Evolutionary conservation across 176 grass and related monocot genomes (phyloP), one percentile per base, ranked within the genome.

Genomic region (Zea luxurians): DNA sequence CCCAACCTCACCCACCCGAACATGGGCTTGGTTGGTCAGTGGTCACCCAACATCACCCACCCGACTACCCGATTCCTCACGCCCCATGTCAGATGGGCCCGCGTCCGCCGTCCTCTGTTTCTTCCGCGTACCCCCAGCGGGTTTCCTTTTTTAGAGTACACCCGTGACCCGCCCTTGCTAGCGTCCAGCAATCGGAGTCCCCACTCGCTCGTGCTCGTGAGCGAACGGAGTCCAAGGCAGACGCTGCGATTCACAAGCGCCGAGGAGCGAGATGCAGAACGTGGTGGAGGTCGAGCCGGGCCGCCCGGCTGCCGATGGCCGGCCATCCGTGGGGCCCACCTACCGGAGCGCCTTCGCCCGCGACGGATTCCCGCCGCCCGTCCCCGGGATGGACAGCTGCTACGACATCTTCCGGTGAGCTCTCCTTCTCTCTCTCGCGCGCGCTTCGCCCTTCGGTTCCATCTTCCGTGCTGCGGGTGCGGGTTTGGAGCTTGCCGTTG

Each of bases 331-430:
- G 59, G 96, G 96, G 8, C 87, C 96, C 60, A 63, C 88, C 36
- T 98, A 98, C 83, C 87, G 96, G 76, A 95, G 80, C 65, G 66
- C 78, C 65, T 89, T 89, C 80, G 96, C 92, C 36, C 75, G 85
- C 70, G 86, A 95, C 44, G 90, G 92, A 2, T 98, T 95, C 71
- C 96, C 90, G 37, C 27, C 78, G 0, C 96, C 89, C 34, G 81
- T 88, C 64, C 46, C 85, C 61, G 91, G 92, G 37, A 52, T 98
- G 35, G 71, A 92, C 13, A 85, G 85, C 82, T 98, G 96, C 83
- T 98, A 91, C 87, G 96, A 98, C 74, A 91, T 98, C 59, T 98
- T 98, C 72, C 89, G 92, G 96, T 98, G 74, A 71, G 54, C 63
- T 18, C 34, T n/a, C 38, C 2, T n/a, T 10, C 54, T n/a, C 2